Percentiles rank a stretch among this genome's conserved stretches.
Conservation (phyloP, 495 filamentous ascomycete genomes). For the Penicillium cosmopolitanum region DNA sequence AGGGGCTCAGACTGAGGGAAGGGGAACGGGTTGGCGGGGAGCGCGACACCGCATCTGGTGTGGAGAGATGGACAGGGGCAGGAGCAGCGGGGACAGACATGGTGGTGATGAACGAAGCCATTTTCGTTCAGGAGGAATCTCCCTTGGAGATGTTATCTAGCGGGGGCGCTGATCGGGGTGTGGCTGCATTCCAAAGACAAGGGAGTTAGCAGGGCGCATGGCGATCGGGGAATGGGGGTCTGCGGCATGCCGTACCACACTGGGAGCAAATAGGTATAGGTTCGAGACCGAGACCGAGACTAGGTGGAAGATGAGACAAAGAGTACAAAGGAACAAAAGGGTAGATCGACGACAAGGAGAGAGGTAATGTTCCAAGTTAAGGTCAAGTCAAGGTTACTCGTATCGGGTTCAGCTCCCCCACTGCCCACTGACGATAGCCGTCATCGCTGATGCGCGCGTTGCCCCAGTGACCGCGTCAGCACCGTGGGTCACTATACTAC, state of each 20-base stretch:
- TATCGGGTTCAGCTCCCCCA: slow-evolving; percentile 1
- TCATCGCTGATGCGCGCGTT: background rate
- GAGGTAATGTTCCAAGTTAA: too few relatives aligned
- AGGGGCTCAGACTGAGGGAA: slow-evolving; percentile 29
- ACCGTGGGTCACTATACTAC: background rate
- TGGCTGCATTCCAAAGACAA: slow-evolving; percentile 33
- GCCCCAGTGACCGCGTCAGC: background rate
- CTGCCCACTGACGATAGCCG: background rate
- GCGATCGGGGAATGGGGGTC: slow-evolving; percentile 2
- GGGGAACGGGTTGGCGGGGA: slow-evolving; percentile 19
- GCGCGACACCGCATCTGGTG: slow-evolving; percentile 33
- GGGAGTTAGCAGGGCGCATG: slow-evolving; percentile 7
- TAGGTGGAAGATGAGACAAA: background rate
- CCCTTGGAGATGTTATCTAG: slow-evolving; percentile 17
- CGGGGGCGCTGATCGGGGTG: slow-evolving; percentile 27
- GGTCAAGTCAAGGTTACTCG: background rate
- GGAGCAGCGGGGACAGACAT: slow-evolving; percentile 62
- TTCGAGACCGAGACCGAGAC: background rate
- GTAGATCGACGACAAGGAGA: too few relatives aligned
- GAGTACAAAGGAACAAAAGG: slow-evolving; percentile 3
- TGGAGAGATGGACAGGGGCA: slow-evolving; percentile 36
- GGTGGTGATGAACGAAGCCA: slow-evolving; percentile 72
- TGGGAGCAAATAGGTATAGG: background rate
- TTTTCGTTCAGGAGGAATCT: slow-evolving; percentile 32
- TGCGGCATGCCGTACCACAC: slow-evolving; percentile 13